Evolutionary conservation across 495 filamentous ascomycete species (phyloP).

Genomic region (Penicillium turbatum): DNA sequence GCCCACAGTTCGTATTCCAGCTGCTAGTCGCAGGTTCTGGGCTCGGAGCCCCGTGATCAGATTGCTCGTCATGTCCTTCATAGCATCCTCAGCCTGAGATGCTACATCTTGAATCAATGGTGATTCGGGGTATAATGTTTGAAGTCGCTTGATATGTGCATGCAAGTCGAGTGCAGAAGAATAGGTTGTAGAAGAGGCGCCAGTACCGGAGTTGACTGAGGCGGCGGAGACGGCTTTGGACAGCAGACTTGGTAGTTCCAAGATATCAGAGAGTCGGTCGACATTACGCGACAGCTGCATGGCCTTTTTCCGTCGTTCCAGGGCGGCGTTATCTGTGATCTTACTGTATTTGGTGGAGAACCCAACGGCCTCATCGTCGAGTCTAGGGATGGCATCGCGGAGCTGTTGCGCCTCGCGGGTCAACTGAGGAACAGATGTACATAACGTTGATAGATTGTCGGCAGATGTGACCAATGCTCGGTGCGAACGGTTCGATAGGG

Average conservation of each 20-base stretch:
- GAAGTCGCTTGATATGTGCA: constrained; percentile 86
- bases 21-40: constrained; percentile 80
- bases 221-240: constrained; percentile 66
- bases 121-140: constrained; percentile 76
- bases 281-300: constrained; percentile 85
- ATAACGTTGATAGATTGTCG: constrained; percentile 67
- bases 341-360: constrained; percentile 82
- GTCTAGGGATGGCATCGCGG: constrained; percentile 64
- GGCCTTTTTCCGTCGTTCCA: constrained; percentile 74
- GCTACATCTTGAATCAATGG: constrained; percentile 68
- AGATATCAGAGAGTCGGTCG: constrained; percentile 82
- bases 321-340: constrained; percentile 65
- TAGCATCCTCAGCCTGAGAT: constrained; percentile 76
- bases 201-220: constrained; percentile 43
- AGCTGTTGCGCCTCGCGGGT: constrained; percentile 59
- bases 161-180: constrained; percentile 87
- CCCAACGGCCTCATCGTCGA: constrained; percentile 70
- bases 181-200: constrained; percentile 66
- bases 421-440: constrained; percentile 62
- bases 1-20: constrained; percentile 85
- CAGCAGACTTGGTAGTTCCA: constrained; percentile 85
- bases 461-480: constrained; percentile 79
- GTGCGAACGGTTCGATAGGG: constrained; percentile 88
- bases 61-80: constrained; percentile 83
- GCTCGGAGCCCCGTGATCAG: constrained; percentile 73